phyloP scores from a whole-genome alignment of 768 basidiomycete genomes.

The Leccinum pellstonianum region DNA sequence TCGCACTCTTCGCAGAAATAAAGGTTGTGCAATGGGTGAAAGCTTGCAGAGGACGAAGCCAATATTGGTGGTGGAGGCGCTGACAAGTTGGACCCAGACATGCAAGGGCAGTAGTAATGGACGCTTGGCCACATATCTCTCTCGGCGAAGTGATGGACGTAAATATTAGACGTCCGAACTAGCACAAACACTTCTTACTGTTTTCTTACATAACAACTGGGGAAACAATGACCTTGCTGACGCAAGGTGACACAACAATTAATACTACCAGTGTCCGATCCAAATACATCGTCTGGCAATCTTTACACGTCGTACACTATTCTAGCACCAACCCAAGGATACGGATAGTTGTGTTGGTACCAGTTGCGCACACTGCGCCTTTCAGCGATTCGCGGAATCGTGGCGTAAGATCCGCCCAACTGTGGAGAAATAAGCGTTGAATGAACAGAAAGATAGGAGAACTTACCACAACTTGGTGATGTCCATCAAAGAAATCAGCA shows the following conservation, averaged over 20 bases:
- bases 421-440: slow-evolving; percentile 31
- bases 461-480: slow-evolving; percentile 79
- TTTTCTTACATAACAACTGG: slow-evolving; percentile 12
- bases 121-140: slow-evolving; percentile 43
- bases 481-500: slow-evolving; percentile 86
- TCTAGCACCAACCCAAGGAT: slow-evolving; percentile 80
- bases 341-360: slow-evolving; percentile 90
- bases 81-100: slow-evolving; percentile 43
- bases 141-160: not conserved
- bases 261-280: not conserved
- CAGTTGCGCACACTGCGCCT: slow-evolving; percentile 82
- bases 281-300: slow-evolving; percentile 1
- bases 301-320: slow-evolving; percentile 52
- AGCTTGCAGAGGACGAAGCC: slow-evolving; percentile 73
- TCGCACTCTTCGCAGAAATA: slow-evolving; percentile 99
- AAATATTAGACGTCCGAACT: not conserved
- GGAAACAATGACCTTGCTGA: too few species aligned
- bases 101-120: slow-evolving; percentile 75
- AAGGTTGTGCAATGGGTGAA: slow-evolving; percentile 80
- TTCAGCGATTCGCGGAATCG: slow-evolving; percentile 78
- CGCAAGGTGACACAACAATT: too few species aligned
- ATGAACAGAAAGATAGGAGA: not conserved
- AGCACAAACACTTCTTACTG: not conserved
- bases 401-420: slow-evolving; percentile 90
- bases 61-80: slow-evolving; percentile 71